Base-by-base conservation (phyloP, 495 filamentous ascomycete species). In the Aspergillus avenaceus region DNA sequence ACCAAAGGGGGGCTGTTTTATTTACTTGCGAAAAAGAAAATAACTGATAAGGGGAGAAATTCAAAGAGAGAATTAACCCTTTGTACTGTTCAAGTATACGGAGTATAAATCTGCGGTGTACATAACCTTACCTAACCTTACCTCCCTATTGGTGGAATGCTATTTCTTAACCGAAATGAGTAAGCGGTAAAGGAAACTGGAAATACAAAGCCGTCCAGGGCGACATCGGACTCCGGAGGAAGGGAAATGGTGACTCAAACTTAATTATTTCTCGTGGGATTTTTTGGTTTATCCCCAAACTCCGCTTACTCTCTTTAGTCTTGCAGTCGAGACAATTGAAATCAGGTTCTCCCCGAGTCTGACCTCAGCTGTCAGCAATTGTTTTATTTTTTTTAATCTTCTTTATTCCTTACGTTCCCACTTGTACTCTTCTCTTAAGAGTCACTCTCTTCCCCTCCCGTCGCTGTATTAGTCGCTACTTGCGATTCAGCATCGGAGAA, bases 181-280 rank as follows among this genome's bases (percentile, higher is more conserved):
- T 19, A 38, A 38, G 34, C 34, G 34, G 34, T 38, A n/a, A 3
- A 18, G 34, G 12, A 11, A 4, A 38, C 34, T 13, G 31, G 18
- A 14, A 14, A 16, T 7, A 6, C 21, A 38, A 38, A 38, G 34
- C 34, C 5, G 22, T 26, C 29, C 18, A 16, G 23, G 60, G 66
- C 67, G 67, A 71, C 54, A 64, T 67, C 67, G 67, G 67, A n/a
- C n/a, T n/a, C n/a, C n/a, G n/a, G n/a, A n/a, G n/a, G n/a, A 67
- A 65, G 56, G 63, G 47, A 49, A 60, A 58, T 40, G 57, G 53
- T 62, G 62, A 63, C 58, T 65, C 58, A 59, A 59, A n/a, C n/a
- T 43, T 45, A 28, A 47, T 37, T 44, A 47, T 45, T 23, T 45
- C 27, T 45, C 14, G 26, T 38, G 41, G 54, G 38, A 43, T 41